A percentile compares a stretch with the other conserved stretches of the same genome.
Evolutionary conservation across 192 early-diverging fungal species (phyloP).

Genomic region (Backusella tuberculispora): DNA sequence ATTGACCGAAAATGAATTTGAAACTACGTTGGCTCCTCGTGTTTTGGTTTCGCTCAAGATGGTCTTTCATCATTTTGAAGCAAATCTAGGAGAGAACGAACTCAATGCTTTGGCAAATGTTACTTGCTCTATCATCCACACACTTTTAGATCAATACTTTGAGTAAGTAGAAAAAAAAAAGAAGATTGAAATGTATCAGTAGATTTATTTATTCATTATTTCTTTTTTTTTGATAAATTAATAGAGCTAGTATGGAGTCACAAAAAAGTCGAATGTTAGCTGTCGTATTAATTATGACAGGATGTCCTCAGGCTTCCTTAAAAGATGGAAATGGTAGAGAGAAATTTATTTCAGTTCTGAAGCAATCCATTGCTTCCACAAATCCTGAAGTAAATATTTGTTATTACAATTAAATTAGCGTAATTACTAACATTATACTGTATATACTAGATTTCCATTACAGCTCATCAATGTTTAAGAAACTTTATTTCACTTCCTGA

Average conservation of each 20-base stretch:
- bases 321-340: conserved; percentile 11
- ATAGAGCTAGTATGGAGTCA: conserved; percentile 5
- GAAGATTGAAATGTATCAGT: not conserved
- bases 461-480: conserved; percentile 45
- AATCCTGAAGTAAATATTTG: conserved; percentile 19
- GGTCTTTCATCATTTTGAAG: conserved; percentile 45
- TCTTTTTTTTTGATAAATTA: not conserved
- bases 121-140: conserved; percentile 31
- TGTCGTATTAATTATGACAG: conserved; percentile 35
- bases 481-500: conserved; percentile 42
- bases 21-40: conserved; percentile 47
- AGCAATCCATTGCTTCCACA: conserved; percentile 18
- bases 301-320: conserved; percentile 40
- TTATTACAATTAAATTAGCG: not conserved
- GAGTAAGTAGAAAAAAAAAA: conserved; percentile 12
- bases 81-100: conserved; percentile 24
- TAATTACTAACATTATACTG: not conserved
- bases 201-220: not conserved
- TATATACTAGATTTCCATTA: conserved; percentile 34
- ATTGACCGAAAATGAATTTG: conserved; percentile 46
- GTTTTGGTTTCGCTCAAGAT: conserved; percentile 52
- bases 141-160: conserved; percentile 31
- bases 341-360: conserved; percentile 25
- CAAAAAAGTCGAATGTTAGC: conserved; percentile 38
- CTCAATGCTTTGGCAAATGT: conserved; percentile 31